Percentiles rank a stretch among this genome's conserved stretches.
phyloP scores from a whole-genome alignment of 2,329 filamentous ascomycete species.

The Periconia macrospinosa region DNA sequence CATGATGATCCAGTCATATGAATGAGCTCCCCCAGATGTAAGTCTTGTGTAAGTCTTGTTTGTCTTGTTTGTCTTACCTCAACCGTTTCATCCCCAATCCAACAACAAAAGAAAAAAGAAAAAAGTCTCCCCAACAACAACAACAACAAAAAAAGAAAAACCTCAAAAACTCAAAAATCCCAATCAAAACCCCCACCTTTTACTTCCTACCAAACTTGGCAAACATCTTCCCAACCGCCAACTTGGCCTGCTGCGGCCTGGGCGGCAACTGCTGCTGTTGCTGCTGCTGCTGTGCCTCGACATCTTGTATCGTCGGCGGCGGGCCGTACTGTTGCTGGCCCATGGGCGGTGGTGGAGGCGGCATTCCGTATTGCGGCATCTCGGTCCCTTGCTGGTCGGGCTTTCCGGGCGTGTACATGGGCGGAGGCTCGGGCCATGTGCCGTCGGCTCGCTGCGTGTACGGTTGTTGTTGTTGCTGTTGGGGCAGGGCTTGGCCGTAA shows the following conservation, averaged over 20 bases:
- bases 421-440: conserved; percentile 35
- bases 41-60: too few relatives aligned
- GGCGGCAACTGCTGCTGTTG: conserved; percentile 22
- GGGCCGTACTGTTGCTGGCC: conserved; percentile 15
- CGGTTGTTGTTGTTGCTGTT: conserved; percentile 16
- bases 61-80: too few relatives aligned
- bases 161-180: too few relatives aligned
- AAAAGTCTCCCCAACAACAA: too few relatives aligned
- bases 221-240: conserved; percentile 30
- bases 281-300: conserved; percentile 9
- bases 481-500: conserved; percentile 25
- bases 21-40: too few relatives aligned
- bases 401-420: conserved; percentile 27
- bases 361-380: conserved; percentile 38
- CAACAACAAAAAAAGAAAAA: too few relatives aligned
- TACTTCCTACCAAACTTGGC: conserved; percentile 28
- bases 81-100: too few relatives aligned
- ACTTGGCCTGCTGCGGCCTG: conserved; percentile 33
- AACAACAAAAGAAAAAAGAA: too few relatives aligned
- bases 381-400: conserved; percentile 24
- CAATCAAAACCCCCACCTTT: neutral
- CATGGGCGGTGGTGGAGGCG: conserved; percentile 15
- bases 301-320: conserved; percentile 9
- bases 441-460: conserved; percentile 21
- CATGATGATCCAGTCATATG: too few relatives aligned